A percentile compares a stretch with the other conserved stretches of the same genome.
Conservation (phyloP, 345 rosid species). For the Salix viminalis region DNA sequence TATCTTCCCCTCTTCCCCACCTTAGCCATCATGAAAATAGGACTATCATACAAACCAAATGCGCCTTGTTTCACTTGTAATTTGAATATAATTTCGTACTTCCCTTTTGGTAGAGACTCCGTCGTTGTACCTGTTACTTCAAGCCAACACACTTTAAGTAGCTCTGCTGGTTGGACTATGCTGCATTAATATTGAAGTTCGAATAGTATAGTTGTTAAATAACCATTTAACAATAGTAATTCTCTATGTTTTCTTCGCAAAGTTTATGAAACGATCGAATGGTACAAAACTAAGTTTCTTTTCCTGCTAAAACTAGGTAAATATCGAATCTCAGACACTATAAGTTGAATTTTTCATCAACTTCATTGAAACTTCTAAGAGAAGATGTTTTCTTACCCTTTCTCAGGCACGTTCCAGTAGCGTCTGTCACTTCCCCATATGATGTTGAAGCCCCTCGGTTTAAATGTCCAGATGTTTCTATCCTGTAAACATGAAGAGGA, state of each 20-base stretch:
- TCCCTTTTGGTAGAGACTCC: not conserved
- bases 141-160: conserved; percentile 54
- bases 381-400: not conserved
- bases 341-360: no score
- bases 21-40: conserved; percentile 56
- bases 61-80: conserved; percentile 36
- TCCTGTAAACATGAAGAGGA: not conserved
- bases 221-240: no score
- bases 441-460: conserved; percentile 11
- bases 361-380: no score
- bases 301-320: not conserved
- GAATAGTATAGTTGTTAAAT: no score
- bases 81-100: conserved; percentile 34
- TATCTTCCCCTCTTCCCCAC: conserved; percentile 44
- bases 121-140: conserved; percentile 38
- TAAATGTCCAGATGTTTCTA: not conserved
- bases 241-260: not conserved
- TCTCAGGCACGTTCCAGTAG: conserved; percentile 14
- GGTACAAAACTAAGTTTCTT: not conserved
- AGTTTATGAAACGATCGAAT: not conserved
- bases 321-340: not conserved
- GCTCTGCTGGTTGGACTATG: conserved; percentile 11
- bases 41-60: conserved; percentile 45
- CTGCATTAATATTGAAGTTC: not conserved
- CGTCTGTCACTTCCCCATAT: conserved; percentile 27